Evolutionary conservation across 768 basidiomycete species (phyloP).

Genomic region (Trametes punicea): DNA sequence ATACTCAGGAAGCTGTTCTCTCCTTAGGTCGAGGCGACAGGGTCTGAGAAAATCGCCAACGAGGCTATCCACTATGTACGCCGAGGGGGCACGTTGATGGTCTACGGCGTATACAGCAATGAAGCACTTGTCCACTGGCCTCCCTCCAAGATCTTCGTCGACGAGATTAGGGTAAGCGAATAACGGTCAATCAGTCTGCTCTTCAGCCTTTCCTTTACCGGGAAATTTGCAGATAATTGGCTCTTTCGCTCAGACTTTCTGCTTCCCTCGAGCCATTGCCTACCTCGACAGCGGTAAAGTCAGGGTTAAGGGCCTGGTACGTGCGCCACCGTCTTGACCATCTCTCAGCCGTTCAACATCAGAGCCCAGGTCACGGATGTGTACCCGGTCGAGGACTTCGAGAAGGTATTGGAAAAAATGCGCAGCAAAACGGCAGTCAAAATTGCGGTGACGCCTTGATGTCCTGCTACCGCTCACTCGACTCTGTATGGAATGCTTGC

Average conservation of each 20-base stretch:
- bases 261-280: constrained; percentile 88
- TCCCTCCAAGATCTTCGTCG: constrained; percentile 74
- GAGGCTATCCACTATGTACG: constrained; percentile 88
- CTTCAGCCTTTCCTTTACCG: neutral
- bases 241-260: constrained; percentile 84
- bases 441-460: constrained; percentile 47
- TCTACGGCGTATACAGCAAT: constrained; percentile 90
- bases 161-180: constrained; percentile 64
- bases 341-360: too few species aligned
- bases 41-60: constrained; percentile 83
- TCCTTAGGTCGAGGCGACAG: constrained; percentile 61
- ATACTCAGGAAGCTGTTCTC: neutral
- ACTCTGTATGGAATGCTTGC: neutral
- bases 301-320: constrained; percentile 77
- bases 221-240: constrained; percentile 65
- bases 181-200: neutral
- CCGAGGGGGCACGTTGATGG: constrained; percentile 78
- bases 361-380: constrained; percentile 49
- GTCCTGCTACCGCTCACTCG: too few species aligned
- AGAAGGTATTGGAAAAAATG: constrained; percentile 65
- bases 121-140: constrained; percentile 83
- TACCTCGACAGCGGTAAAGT: constrained; percentile 88
- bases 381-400: constrained; percentile 56
- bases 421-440: constrained; percentile 52
- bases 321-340: constrained; percentile 3